phyloP scores from a whole-genome alignment of 1,139 yeast species.

The Geotrichum reessii region DNA sequence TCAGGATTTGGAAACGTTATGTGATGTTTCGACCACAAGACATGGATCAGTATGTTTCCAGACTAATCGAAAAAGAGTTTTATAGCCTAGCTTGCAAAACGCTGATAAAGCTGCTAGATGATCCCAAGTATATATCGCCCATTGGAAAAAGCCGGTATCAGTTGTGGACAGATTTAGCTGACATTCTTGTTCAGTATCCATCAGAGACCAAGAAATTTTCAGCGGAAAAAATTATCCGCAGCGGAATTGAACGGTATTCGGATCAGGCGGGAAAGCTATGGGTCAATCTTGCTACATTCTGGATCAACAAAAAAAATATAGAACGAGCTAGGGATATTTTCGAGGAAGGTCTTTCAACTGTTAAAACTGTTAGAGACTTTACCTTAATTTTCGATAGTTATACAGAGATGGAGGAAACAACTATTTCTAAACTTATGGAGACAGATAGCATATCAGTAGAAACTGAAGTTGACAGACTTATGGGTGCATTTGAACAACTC shows the following conservation, averaged over 20 bases:
- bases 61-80: conserved; percentile 27
- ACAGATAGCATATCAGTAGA: conserved; percentile 30
- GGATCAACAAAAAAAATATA: conserved; percentile 38
- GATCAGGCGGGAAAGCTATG: conserved; percentile 55
- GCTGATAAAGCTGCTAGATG: conserved; percentile 33
- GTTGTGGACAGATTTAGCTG: conserved; percentile 47
- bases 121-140: conserved; percentile 35
- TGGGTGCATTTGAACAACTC: conserved; percentile 52
- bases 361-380: conserved; percentile 57
- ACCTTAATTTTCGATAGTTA: conserved; percentile 58
- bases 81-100: conserved; percentile 31
- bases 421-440: conserved; percentile 40
- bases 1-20: conserved; percentile 44
- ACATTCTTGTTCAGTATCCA: conserved; percentile 38
- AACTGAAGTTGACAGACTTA: conserved; percentile 40
- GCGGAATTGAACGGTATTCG: conserved; percentile 47
- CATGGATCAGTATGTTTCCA: conserved; percentile 33
- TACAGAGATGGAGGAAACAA: conserved; percentile 55
- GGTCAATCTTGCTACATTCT: conserved; percentile 48
- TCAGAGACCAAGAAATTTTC: conserved; percentile 21
- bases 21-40: conserved; percentile 39
- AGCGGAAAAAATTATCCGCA: conserved; percentile 38
- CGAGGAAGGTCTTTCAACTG: conserved; percentile 43
- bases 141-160: conserved; percentile 40
- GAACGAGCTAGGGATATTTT: conserved; percentile 46